Base-by-base conservation (phyloP, 495 filamentous ascomycete species). In the Penicillium riverlandense region DNA sequence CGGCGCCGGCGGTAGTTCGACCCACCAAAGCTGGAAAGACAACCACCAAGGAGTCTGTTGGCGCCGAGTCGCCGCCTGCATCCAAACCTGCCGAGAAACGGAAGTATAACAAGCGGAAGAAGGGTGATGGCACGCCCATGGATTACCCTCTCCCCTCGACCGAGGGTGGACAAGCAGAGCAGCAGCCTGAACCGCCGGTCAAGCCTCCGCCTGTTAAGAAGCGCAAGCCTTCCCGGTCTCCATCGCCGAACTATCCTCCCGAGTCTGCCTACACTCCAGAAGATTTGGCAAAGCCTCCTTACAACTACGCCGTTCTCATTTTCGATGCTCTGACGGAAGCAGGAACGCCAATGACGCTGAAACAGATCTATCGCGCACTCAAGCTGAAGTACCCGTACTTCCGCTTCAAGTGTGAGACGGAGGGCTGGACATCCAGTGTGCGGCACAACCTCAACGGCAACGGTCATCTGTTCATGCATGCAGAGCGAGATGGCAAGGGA, bases 361-460 rank as follows among this genome's bases (percentile, higher is more conserved):
- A 94, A 53, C 85, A 96, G 60, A 97, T 98, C 34, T 98, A 98
- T 62, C 83, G 86, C 50, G 79, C 85, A 22, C 86, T 98, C 47
- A 84, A 88, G 64, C 68, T 83, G 55, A 86, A 85, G 54, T 96
- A 94, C 55, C 94, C 92, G 1, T 96, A 80, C 63, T 98, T 87
- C 64, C 87, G 86, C 47, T 86, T 96, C 63, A 79, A 78, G 43
- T 81, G 82, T 28, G 65, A 72, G 52, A 91, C 88, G 6, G 85
- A 82, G 50, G 92, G 92, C 11, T 98, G 92, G 92, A 91, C 96
- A 57, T 96, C 90, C 50, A 95, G 89, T 66, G 89, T 98, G 14
- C 84, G 92, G 5, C 92, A 98, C 63, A 98, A 98, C 47, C 75
- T 98, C 22, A 86, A 88, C 30, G 89, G 92, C 43, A 86, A 95